Percentiles rank a stretch among this genome's conserved stretches.
phyloP scores from a whole-genome alignment of 495 filamentous ascomycete genomes.

The Pyrenula massariospora region DNA sequence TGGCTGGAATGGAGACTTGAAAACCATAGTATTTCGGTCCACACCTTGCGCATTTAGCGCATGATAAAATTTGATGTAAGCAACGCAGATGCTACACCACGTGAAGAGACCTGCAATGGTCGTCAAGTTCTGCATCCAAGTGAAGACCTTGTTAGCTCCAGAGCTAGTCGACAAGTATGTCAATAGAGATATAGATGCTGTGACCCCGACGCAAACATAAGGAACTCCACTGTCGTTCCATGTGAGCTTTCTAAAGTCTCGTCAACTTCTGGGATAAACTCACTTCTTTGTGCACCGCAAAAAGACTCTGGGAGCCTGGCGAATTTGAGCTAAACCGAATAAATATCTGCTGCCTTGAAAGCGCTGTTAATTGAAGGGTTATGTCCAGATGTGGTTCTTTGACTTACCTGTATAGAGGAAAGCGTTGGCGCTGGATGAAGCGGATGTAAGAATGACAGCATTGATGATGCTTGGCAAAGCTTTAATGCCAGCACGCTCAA shows the following conservation, averaged over 20 bases:
- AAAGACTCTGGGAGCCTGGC: conserved; percentile 52
- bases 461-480: conserved; percentile 56
- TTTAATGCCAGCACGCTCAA: conserved; percentile 34
- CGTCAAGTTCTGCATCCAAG: conserved; percentile 49
- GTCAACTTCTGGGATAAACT: too few relatives aligned
- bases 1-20: conserved; percentile 47
- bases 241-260: neutral
- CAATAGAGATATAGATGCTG: conserved; percentile 37
- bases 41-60: conserved; percentile 49
- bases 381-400: too few relatives aligned
- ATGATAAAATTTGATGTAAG: conserved; percentile 50
- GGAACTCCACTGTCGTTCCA: conserved; percentile 9
- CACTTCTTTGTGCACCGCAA: conserved; percentile 29
- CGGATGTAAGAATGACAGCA: conserved; percentile 58
- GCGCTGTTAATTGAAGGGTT: too few relatives aligned
- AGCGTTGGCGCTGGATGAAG: conserved; percentile 63
- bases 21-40: conserved; percentile 42
- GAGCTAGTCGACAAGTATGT: conserved; percentile 39
- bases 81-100: conserved; percentile 47
- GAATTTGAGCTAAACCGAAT: conserved; percentile 52
- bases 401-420: conserved; percentile 73
- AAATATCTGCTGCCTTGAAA: too few relatives aligned
- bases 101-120: conserved; percentile 47
- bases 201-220: conserved; percentile 38
- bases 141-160: conserved; percentile 35